Conservation (phyloP, 768 basidiomycete genomes). For the Melanogaster broomeanus region DNA sequence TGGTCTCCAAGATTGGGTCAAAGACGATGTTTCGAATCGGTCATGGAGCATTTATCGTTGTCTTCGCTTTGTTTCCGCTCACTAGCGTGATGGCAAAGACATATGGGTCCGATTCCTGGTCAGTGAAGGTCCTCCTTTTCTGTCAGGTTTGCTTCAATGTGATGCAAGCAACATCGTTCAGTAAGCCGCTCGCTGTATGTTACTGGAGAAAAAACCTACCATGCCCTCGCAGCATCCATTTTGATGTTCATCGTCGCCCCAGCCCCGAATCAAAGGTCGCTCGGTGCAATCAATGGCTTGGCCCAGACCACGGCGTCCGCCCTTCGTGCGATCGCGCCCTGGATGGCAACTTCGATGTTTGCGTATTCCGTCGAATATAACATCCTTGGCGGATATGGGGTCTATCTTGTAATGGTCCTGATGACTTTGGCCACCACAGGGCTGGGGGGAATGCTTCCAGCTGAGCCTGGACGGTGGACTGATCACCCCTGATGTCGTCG, state of each 20-base stretch:
- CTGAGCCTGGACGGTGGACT: too few species aligned
- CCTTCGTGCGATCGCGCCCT: constrained; percentile 50
- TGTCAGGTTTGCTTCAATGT: constrained; percentile 37
- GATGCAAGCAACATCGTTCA: constrained; percentile 54
- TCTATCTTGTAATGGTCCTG: constrained; percentile 23
- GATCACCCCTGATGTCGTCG: too few species aligned
- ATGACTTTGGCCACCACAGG: too few species aligned
- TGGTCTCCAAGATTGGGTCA: constrained; percentile 38
- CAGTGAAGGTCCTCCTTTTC: too few species aligned
- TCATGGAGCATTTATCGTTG: constrained; percentile 21
- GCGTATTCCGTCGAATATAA: constrained; percentile 48
- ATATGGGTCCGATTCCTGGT: not conserved
- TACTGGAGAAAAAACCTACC: too few species aligned
- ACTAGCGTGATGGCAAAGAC: not conserved
- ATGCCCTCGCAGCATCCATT: constrained; percentile 46
- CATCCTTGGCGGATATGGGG: constrained; percentile 48
- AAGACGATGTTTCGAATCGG: constrained; percentile 30
- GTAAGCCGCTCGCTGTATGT: constrained; percentile 37
- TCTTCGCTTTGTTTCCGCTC: constrained; percentile 30
- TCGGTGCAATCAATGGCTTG: constrained; percentile 68
- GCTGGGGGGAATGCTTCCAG: too few species aligned
- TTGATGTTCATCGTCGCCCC: constrained; percentile 69
- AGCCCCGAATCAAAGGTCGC: constrained; percentile 49
- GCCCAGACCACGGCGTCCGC: constrained; percentile 47
- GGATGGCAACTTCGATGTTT: constrained; percentile 50